Evolutionary conservation across 495 filamentous ascomycete genomes (phyloP).

Genomic region (Aspergillus mulundensis): DNA sequence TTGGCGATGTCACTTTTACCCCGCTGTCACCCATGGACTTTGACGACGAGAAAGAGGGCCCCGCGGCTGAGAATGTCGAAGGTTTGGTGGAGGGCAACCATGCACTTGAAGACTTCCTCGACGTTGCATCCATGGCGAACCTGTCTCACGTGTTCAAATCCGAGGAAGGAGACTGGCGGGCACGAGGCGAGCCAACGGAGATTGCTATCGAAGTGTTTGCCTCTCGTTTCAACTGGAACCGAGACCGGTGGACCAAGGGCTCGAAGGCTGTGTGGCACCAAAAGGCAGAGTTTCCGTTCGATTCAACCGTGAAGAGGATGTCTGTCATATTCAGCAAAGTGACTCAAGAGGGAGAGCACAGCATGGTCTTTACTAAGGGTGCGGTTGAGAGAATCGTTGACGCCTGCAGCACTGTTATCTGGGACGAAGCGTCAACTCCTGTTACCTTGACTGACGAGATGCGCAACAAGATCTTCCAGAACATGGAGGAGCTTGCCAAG

Average conservation of each 20-base stretch:
- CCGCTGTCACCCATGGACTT: constrained; percentile 26
- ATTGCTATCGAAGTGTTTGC: constrained; percentile 69
- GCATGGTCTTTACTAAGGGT: constrained; percentile 67
- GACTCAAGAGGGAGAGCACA: constrained; percentile 18
- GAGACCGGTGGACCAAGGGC: constrained; percentile 47
- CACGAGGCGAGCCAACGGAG: constrained; percentile 64
- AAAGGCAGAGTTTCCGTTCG: constrained; percentile 61
- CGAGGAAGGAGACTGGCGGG: constrained; percentile 50
- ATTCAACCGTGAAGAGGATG: constrained; percentile 67
- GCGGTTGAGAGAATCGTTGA: constrained; percentile 79
- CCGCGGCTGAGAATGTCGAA: constrained; percentile 16
- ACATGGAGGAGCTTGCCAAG: constrained; percentile 60
- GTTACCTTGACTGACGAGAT: constrained; percentile 40
- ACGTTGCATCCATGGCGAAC: constrained; percentile 62
- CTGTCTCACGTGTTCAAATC: constrained; percentile 55
- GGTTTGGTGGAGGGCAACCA: constrained; percentile 34
- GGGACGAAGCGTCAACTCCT: constrained; percentile 29
- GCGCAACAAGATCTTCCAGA: constrained; percentile 50
- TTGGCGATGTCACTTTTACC: constrained; percentile 7
- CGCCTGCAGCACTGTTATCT: constrained; percentile 53
- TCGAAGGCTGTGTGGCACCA: constrained; percentile 51
- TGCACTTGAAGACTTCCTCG: constrained; percentile 51
- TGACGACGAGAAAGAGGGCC: constrained; percentile 19
- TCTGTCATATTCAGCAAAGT: constrained; percentile 53
- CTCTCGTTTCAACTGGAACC: constrained; percentile 57